A percentile compares a stretch with the other conserved stretches of the same genome.
Evolutionary conservation across 1,284 basidiomycete species (phyloP).

Genomic region (Anthracocystis panici-leucophaei): DNA sequence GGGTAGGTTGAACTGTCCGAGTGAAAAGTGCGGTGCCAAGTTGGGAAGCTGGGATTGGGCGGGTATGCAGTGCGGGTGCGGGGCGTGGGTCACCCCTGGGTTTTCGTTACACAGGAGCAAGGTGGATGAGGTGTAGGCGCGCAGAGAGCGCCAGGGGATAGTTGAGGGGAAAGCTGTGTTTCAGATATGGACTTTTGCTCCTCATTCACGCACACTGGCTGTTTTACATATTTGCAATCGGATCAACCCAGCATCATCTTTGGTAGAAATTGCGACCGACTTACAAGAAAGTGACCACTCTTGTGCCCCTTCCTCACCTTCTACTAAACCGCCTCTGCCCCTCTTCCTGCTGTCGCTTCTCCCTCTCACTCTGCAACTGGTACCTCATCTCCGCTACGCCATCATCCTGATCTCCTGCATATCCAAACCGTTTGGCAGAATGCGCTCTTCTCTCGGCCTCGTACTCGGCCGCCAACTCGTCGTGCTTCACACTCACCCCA

Average conservation of each 20-base stretch:
- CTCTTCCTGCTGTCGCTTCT: conserved; percentile 4
- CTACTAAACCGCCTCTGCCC: conserved; percentile 6
- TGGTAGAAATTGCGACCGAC: not conserved
- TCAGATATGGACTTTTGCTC: too few relatives aligned
- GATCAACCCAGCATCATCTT: too few relatives aligned
- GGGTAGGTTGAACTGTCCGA: conserved; percentile 92
- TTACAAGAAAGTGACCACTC: not conserved
- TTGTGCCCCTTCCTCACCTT: not conserved
- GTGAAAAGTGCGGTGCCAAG: conserved; percentile 87
- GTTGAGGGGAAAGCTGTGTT: too few relatives aligned
- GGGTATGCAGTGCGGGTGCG: conserved; percentile 88
- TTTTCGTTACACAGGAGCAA: conserved; percentile 90
- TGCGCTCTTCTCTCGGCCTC: conserved; percentile 14
- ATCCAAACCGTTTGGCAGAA: conserved; percentile 4
- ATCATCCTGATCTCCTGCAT: conserved; percentile 5
- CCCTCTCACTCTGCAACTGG: conserved; percentile 22
- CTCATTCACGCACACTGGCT: not conserved
- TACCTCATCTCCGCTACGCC: conserved; percentile 21
- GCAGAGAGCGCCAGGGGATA: too few relatives aligned
- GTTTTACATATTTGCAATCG: too few relatives aligned
- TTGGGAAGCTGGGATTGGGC: conserved; percentile 98
- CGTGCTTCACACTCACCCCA: not conserved
- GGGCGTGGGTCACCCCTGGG: conserved; percentile 74
- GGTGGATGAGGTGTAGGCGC: conserved; percentile 83
- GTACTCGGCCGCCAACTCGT: conserved; percentile 14